Base-by-base conservation (phyloP, 371 early-diverging fungal genomes). In the Capniomyces stellatus region DNA sequence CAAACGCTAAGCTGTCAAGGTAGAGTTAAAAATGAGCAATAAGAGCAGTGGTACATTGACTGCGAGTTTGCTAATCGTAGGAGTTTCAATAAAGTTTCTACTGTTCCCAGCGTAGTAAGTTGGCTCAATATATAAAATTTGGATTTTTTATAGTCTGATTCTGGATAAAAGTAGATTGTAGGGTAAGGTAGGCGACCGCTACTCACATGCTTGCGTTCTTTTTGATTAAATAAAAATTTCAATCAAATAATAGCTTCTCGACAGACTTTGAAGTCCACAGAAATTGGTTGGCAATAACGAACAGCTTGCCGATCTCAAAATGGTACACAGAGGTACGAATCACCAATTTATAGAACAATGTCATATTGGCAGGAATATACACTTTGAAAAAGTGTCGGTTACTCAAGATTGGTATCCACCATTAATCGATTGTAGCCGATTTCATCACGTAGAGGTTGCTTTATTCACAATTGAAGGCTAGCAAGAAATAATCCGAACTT, bases 201-300 rank as follows among this genome's bases (percentile, higher is more conserved):
- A n/a, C n/a, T n/a, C n/a, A n/a, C n/a, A n/a, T n/a, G n/a, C n/a
- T n/a, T n/a, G n/a, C n/a, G n/a, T n/a, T n/a, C n/a, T n/a, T n/a
- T n/a, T n/a, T n/a, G n/a, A n/a, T n/a, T n/a, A 27, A 27, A 44
- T 55, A 42, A 8, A 42, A 22, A 41, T 55, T 31, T 13, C 35
- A 42, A 46, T n/a, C 21, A 22, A 6, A 22, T 8, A 46, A 50
- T 61, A 84, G 86, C 66, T 77, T 76, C 55, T 94, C 95, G 29
- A 96, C 97, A 15, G 97, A 96, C 72, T 96, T 96, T 75, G 97
- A 96, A 66, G 97, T 96, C 2, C 97, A 96, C 71, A 77, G 97
- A 52, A 93, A 96, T 69, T 96, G 97, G 97, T 75, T 96, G 24
- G 94, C 94, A 30, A 85, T 96, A 54, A 96, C 97, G 3, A 71